Evolutionary conservation across 495 filamentous ascomycete genomes (phyloP), one percentile per base, ranked within the genome.

Genomic region (Penicillium manginii): DNA sequence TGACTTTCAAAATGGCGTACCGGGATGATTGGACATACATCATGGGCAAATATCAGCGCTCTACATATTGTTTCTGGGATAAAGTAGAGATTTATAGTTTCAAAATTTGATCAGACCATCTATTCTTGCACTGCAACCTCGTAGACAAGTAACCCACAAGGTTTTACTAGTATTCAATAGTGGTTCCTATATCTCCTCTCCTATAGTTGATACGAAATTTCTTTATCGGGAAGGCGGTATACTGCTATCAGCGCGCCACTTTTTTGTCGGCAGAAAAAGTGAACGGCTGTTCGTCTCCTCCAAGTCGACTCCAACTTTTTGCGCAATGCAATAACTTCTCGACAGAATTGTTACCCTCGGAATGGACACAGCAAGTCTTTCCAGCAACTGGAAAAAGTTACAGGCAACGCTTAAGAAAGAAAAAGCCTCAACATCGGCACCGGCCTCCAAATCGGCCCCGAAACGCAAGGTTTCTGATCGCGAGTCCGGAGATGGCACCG

Each of bases 341-440:
- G 31, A 42, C 21, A 47, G 56, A 21, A 56, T 39, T 45, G 50
- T 50, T 40, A 56, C 48, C 46, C 26, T 60, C 70, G 70, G 67
- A 61, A 80, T 81, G 78, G 78, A 83, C 55, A 45, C 75, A 22
- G 72, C 75, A 54, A 67, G 63, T 40, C 74, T 83, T 39, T 84
- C 81, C 56, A 77, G 74, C 57, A 92, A 92, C 74, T 91, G 88
- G 88, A 88, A 89, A 66, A 90, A 86, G 72, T 79, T 91, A 56
- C 87, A 90, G 78, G 83, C 75, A 58, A 81, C 80, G 35, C 73
- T 90, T 52, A 83, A 86, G 61, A 76, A 82, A 51, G 78, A 85
- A 15, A 72, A 55, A 52, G 50, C 55, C 50, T 63, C 72, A 18
- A 50, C 64, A 23, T 37, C 66, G 4, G 40, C 58, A 29, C 35